Percentiles rank a stretch among this genome's conserved stretches.
These are phyloP conservation scores for Scenedesmus sp. DNA, from an alignment of 163 green algal species.

Conservation along the genomic window DNA sequence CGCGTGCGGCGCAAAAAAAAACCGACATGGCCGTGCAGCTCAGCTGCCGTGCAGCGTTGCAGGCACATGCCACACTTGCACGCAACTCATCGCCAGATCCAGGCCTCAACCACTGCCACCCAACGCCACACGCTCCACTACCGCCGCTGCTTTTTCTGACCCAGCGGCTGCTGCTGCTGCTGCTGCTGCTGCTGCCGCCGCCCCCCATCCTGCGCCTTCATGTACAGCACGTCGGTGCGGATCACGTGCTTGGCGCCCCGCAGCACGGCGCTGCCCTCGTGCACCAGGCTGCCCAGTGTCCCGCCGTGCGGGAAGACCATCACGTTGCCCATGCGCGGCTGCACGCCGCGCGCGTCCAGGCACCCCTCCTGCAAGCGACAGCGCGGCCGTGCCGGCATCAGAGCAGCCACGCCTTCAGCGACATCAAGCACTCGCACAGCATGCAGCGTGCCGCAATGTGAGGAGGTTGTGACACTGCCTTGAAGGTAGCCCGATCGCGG, in stretches of 20 bases:
- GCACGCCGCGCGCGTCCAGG: constrained; percentile 69
- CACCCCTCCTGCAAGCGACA: constrained; percentile 42
- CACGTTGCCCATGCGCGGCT: constrained; percentile 63
- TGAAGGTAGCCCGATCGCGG: too few relatives aligned
- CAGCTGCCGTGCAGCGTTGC: too few relatives aligned
- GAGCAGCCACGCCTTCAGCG: neutral
- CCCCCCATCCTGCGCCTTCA: neutral
- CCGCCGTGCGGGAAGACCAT: constrained; percentile 76
- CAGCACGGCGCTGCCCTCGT: constrained; percentile 71
- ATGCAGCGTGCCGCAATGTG: too few relatives aligned
- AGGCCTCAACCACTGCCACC: neutral
- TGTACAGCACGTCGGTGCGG: constrained; percentile 72
- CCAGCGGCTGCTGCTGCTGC: neutral
- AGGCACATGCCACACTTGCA: too few relatives aligned
- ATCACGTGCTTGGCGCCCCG: constrained; percentile 74
- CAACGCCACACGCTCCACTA: too few relatives aligned
- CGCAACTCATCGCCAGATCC: too few relatives aligned
- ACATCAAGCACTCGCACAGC: too few relatives aligned
- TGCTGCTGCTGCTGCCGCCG: constrained; percentile 2
- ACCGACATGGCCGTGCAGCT: too few relatives aligned
- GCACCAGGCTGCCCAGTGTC: constrained; percentile 66
- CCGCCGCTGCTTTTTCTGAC: neutral
- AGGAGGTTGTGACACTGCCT: too few relatives aligned
- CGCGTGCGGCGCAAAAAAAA: too few relatives aligned
- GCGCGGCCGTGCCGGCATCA: too few relatives aligned